A percentile compares a stretch with the other conserved stretches of the same genome.
phyloP scores from a whole-genome alignment of 2,329 filamentous ascomycete genomes.

The Phaeosphaeria sp. region DNA sequence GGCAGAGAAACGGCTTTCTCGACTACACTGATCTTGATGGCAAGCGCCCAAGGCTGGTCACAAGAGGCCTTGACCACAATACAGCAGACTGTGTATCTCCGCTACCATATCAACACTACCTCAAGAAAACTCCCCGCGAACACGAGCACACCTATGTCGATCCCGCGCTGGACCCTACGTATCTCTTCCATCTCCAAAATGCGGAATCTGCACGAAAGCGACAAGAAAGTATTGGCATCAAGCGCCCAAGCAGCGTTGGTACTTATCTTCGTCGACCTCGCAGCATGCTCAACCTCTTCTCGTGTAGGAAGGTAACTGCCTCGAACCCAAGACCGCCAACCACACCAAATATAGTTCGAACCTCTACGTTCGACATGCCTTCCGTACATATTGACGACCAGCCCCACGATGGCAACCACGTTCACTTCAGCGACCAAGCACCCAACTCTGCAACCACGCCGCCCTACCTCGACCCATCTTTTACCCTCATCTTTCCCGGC shows the following conservation, averaged over 20 bases:
- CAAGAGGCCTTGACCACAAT: neutral
- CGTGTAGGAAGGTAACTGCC: neutral
- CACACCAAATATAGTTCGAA: neutral
- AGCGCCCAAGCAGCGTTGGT: neutral
- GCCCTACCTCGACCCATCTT: neutral
- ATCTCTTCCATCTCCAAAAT: neutral
- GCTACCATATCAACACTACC: neutral
- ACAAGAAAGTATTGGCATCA: neutral
- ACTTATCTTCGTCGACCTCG: neutral
- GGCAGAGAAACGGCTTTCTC: slow-evolving; percentile 1
- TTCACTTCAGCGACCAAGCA: neutral
- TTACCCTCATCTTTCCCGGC: slow-evolving; percentile 4
- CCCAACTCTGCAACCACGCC: neutral
- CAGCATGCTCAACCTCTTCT: neutral
- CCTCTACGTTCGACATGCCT: neutral
- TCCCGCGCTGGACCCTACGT: neutral
- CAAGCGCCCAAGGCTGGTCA: neutral
- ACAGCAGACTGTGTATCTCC: neutral
- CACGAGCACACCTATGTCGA: neutral
- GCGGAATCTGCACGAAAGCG: neutral
- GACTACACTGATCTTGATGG: neutral
- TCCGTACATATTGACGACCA: neutral
- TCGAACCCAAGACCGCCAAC: neutral
- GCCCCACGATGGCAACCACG: neutral
- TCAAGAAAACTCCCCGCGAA: neutral